A percentile compares a stretch with the other conserved stretches of the same genome.
phyloP scores from a whole-genome alignment of 176 grass and related monocot genomes.

The Lolium perenne region DNA sequence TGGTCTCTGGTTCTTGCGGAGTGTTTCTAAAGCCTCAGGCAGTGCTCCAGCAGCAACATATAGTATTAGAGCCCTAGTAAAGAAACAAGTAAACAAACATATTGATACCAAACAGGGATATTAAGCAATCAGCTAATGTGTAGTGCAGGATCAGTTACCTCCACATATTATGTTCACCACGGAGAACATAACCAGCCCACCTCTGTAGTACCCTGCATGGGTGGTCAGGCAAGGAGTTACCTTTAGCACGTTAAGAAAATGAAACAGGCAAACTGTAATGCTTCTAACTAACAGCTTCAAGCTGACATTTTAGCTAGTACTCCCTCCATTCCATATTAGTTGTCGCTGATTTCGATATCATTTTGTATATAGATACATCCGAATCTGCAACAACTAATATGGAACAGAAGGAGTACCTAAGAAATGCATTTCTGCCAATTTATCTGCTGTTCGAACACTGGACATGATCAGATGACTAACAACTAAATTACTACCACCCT shows the following conservation, averaged over 20 bases:
- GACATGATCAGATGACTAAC: slow-evolving; percentile 6
- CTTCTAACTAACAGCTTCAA: slow-evolving; percentile 1
- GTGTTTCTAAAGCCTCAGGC: slow-evolving; percentile 80
- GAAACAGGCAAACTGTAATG: background rate
- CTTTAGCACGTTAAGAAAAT: slow-evolving; percentile 8
- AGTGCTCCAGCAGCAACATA: slow-evolving; percentile 93
- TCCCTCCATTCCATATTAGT: no score
- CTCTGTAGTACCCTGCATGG: slow-evolving; percentile 78
- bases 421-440: slow-evolving; percentile 5
- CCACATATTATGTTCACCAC: slow-evolving; percentile 94
- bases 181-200: slow-evolving; percentile 94
- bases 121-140: slow-evolving; percentile 9
- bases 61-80: slow-evolving; percentile 77
- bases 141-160: slow-evolving; percentile 58
- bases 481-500: slow-evolving; percentile 22
- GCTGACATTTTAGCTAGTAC: background rate
- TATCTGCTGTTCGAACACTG: background rate
- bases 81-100: slow-evolving; percentile 17
- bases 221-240: slow-evolving; percentile 31
- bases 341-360: no score
- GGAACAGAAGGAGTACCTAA: background rate
- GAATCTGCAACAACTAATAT: no score
- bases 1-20: slow-evolving; percentile 73
- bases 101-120: slow-evolving; percentile 24
- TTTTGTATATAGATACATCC: no score